phyloP scores from a whole-genome alignment of 441 rosid species.

The Mallotus repandus region DNA sequence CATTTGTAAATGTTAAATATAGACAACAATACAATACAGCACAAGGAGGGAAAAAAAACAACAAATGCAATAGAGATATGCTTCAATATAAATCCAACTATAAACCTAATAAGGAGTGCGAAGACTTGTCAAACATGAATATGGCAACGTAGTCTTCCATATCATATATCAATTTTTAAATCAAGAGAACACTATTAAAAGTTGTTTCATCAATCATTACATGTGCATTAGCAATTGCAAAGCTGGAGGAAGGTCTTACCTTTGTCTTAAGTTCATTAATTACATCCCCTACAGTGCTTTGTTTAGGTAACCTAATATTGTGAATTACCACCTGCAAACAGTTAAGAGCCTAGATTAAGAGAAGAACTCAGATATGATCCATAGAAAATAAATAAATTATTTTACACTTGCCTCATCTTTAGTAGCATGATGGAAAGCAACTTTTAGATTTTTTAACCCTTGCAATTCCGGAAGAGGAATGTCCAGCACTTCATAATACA shows the following conservation, averaged over 20 bases:
- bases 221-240: background rate
- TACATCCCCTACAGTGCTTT: slow-evolving; percentile 91
- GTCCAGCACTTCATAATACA: slow-evolving; percentile 95
- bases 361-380: slow-evolving; percentile 7
- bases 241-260: slow-evolving; percentile 35
- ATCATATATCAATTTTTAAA: background rate
- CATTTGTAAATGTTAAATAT: background rate
- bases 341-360: slow-evolving; percentile 15
- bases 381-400: slow-evolving; percentile 14
- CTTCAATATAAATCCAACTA: background rate
- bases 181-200: background rate
- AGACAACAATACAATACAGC: background rate
- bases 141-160: background rate
- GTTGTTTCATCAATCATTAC: background rate
- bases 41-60: background rate
- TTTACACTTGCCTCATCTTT: slow-evolving; percentile 71
- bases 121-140: background rate
- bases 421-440: slow-evolving; percentile 79
- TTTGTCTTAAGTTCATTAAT: slow-evolving; percentile 79
- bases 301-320: slow-evolving; percentile 91
- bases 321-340: slow-evolving; percentile 68
- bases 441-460: slow-evolving; percentile 88
- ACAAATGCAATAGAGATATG: background rate
- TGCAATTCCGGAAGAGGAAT: slow-evolving; percentile 97
- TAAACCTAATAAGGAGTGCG: background rate